These are phyloP conservation scores for Aspergillus pseudoglaucus DNA, from an alignment of 2,329 filamentous ascomycete species.

Conservation along the genomic window DNA sequence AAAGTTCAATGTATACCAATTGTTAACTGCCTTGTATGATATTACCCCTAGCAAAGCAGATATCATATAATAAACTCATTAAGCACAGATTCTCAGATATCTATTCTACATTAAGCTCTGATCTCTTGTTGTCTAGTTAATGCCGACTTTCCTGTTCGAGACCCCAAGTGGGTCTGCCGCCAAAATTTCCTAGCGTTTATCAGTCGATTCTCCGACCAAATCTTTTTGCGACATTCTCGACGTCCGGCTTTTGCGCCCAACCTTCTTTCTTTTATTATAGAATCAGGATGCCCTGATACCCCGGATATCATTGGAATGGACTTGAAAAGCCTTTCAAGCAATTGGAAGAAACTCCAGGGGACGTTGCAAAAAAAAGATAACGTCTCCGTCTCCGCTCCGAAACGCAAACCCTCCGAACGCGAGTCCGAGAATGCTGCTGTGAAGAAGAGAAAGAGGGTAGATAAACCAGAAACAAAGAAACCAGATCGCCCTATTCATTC, in stretches of 20 bases:
- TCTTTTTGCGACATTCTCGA: neutral
- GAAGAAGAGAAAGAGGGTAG: slow-evolving; percentile 27
- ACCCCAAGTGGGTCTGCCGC: slow-evolving; percentile 9
- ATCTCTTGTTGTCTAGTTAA: neutral
- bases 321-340: slow-evolving; percentile 39
- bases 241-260: neutral
- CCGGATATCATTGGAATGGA: slow-evolving; percentile 32
- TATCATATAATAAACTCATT: neutral
- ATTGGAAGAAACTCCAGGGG: slow-evolving; percentile 46
- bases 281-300: slow-evolving; percentile 17
- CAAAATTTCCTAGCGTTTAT: slow-evolving; percentile 12
- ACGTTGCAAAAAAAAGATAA: slow-evolving; percentile 33
- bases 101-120: neutral
- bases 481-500: slow-evolving; percentile 12
- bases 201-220: neutral
- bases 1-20: neutral
- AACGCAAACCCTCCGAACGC: slow-evolving; percentile 29
- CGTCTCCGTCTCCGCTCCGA: slow-evolving; percentile 16
- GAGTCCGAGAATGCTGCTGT: slow-evolving; percentile 23
- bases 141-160: slow-evolving; percentile 2
- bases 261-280: neutral
- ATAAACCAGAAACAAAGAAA: slow-evolving; percentile 16
- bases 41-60: neutral
- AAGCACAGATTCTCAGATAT: too few relatives aligned
- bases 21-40: neutral